Evolutionary conservation across 2,329 filamentous ascomycete genomes (phyloP).

Genomic region (Pseudonectria foliicola): DNA sequence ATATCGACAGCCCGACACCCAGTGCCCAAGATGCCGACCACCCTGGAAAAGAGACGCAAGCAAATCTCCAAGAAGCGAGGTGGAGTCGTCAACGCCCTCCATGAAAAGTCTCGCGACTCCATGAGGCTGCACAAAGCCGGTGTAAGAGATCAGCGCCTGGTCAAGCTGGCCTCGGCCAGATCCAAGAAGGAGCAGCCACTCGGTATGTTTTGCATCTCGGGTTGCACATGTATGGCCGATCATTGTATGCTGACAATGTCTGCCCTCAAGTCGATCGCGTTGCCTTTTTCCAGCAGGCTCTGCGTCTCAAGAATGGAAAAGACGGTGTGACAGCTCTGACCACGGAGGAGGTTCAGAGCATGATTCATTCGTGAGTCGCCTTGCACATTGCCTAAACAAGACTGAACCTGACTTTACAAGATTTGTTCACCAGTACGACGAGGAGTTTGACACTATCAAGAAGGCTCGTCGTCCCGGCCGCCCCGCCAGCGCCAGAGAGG

Average conservation of each 20-base stretch:
- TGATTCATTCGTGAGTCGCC: constrained; percentile 52
- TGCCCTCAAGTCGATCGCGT: constrained; percentile 28
- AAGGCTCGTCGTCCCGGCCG: constrained; percentile 69
- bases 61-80: constrained; percentile 83
- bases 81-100: constrained; percentile 64
- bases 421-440: constrained; percentile 61
- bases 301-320: constrained; percentile 34
- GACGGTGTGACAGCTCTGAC: constrained; percentile 42
- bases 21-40: constrained; percentile 59
- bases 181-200: constrained; percentile 69
- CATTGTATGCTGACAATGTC: constrained; percentile 5
- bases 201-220: constrained; percentile 39
- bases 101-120: constrained; percentile 84
- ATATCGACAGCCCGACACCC: constrained; percentile 1
- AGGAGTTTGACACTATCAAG: constrained; percentile 60
- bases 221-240: no score
- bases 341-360: constrained; percentile 49
- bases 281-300: constrained; percentile 61
- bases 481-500: constrained; percentile 70
- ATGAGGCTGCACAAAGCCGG: constrained; percentile 72
- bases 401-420: constrained; percentile 35
- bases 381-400: constrained; percentile 21
- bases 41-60: constrained; percentile 78
- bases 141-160: constrained; percentile 74
- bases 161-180: constrained; percentile 61